A percentile compares a stretch with the other conserved stretches of the same genome.
Evolutionary conservation across 129 eudicot genomes (phyloP).

Genomic region (Gnaphalium uliginosum): DNA sequence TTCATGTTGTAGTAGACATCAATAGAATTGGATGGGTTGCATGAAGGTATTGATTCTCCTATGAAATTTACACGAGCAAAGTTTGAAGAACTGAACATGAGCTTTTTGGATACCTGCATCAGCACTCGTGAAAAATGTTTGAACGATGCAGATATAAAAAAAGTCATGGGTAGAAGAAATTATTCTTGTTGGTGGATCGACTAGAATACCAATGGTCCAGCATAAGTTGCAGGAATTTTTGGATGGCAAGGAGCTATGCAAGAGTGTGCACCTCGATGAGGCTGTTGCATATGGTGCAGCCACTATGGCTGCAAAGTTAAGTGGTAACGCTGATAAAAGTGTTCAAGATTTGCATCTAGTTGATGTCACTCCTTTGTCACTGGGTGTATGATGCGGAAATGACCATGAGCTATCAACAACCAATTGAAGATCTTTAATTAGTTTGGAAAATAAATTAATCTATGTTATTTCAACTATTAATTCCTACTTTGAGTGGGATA

Average conservation of each 20-base stretch:
- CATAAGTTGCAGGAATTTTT: not conserved
- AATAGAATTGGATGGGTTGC: slow-evolving; percentile 19
- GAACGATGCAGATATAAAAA: slow-evolving; percentile 1
- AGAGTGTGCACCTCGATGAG: slow-evolving; percentile 25
- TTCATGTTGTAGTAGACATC: not conserved
- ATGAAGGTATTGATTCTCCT: slow-evolving; percentile 16
- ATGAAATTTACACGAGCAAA: slow-evolving; percentile 19
- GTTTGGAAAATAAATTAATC: too few species aligned
- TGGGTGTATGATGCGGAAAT: not conserved
- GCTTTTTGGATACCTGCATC: not conserved
- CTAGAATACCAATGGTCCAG: slow-evolving; percentile 22
- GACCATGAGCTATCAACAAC: too few species aligned
- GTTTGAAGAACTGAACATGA: slow-evolving; percentile 22
- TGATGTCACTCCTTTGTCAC: slow-evolving; percentile 24
- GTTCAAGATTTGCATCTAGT: not conserved
- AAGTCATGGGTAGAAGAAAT: slow-evolving; percentile 12
- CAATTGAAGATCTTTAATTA: too few species aligned
- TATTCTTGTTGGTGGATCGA: slow-evolving; percentile 28
- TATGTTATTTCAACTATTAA: too few species aligned
- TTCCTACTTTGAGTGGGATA: too few species aligned
- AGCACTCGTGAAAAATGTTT: slow-evolving; percentile 5
- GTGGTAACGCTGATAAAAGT: not conserved
- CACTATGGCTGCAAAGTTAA: slow-evolving; percentile 10
- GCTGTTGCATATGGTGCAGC: slow-evolving; percentile 22
- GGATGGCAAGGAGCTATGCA: slow-evolving; percentile 11